Base-by-base conservation (phyloP, 768 basidiomycete genomes). In the Boletales sp. region DNA sequence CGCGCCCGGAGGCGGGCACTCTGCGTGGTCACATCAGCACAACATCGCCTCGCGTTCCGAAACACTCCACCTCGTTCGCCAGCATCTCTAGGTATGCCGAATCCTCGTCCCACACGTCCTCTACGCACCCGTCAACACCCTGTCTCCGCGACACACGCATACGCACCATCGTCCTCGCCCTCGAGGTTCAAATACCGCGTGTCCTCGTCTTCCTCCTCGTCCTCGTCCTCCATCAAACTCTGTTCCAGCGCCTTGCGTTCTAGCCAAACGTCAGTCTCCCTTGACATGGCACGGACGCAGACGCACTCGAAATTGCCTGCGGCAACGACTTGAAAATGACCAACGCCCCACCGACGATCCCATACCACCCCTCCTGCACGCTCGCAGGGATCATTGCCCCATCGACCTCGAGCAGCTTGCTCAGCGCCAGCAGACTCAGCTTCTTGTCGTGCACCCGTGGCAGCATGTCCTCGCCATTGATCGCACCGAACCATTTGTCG, bases 381-480 rank as follows among this genome's bases (percentile, higher is more conserved):
- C 69, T 65, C 37, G 75, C 75, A 3, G 87, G 89, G 32, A 90
- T 75, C 42, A 62, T 63, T 9, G 66, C 64, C 2, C 79, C 77
- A 12, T 82, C 74, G 67, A 90, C 71, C 68, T 92, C 89, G 62
- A 95, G 72, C 51, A 94, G 69, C 40, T 83, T 82, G 54, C 84
- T 88, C 49, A 94, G 66, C 10, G 91, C 82, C 50, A 89, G 64
- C 48, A 94, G 81, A 57, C 80, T 82, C 50, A 94, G 72, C 68
- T 87, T 91, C 78, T 93, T 92, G 70, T 94, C 91, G 63, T 95
- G 91, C 39, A 95, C 90, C 17, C 91, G 81, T 12, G 90, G 88
- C 32, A 93, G 76, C 42, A 75, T 77, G 21, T 66, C 72, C 14
- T 76, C 72, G 34, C 55, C 62, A 49, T 82, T 83, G 67, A 92